Evolutionary conservation across 805 yeast species (phyloP).

Genomic region (Sugiyamaella boreocaroliniensis): DNA sequence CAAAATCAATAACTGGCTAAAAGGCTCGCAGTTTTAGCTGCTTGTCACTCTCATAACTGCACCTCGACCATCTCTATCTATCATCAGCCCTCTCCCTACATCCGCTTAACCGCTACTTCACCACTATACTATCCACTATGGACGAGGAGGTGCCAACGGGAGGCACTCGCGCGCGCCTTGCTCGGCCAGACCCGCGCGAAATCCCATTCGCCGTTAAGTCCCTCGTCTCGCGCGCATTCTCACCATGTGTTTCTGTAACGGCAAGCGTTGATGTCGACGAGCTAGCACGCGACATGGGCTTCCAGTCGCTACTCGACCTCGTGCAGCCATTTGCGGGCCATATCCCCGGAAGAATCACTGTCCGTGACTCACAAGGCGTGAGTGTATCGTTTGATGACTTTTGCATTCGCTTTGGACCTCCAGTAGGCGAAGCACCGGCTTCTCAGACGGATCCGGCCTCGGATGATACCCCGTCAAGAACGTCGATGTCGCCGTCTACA

Average conservation of each 20-base stretch:
- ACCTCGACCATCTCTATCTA: too few species aligned
- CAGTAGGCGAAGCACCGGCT: slow-evolving; percentile 32
- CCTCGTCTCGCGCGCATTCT: slow-evolving; percentile 34
- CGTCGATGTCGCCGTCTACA: slow-evolving; percentile 21
- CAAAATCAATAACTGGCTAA: too few species aligned
- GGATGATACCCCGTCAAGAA: slow-evolving; percentile 16
- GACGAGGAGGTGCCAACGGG: too few species aligned
- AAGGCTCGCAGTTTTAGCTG: too few species aligned
- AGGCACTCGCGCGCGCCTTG: too few species aligned
- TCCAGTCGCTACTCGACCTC: slow-evolving; percentile 41
- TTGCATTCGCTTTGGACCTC: slow-evolving; percentile 47
- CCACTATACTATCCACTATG: too few species aligned
- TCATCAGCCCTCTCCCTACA: too few species aligned
- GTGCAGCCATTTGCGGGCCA: slow-evolving; percentile 51
- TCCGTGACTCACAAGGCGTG: slow-evolving; percentile 46
- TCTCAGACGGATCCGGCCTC: slow-evolving; percentile 6
- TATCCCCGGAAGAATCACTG: slow-evolving; percentile 42
- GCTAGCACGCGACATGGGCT: slow-evolving; percentile 37
- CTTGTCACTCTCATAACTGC: too few species aligned
- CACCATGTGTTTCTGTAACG: slow-evolving; percentile 48
- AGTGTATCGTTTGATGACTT: slow-evolving; percentile 47
- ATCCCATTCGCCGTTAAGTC: background rate
- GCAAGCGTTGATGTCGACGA: slow-evolving; percentile 43
- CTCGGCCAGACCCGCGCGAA: background rate
- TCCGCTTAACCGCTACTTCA: too few species aligned